Evolutionary conservation across 495 filamentous ascomycete species (phyloP).

Genomic region (Talaromyces ruber): DNA sequence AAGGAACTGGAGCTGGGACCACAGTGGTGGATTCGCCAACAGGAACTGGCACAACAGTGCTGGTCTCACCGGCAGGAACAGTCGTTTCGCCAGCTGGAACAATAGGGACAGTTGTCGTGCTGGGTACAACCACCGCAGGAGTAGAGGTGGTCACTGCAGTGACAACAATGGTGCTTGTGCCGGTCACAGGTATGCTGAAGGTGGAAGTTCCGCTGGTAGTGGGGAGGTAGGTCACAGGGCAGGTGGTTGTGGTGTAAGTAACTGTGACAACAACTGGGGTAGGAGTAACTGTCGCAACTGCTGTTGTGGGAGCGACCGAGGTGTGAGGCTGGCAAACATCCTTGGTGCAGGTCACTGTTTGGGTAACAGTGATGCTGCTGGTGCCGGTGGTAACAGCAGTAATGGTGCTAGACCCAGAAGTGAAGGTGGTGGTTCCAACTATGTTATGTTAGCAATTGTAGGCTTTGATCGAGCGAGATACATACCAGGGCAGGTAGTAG

Average conservation of each 20-base stretch:
- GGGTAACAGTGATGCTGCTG: background rate
- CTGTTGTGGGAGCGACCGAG: background rate
- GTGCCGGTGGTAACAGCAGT: slow-evolving; percentile 4
- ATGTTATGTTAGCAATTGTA: background rate
- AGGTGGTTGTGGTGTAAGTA: slow-evolving; percentile 9
- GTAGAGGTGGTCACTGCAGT: background rate
- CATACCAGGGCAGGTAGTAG: slow-evolving; percentile 10
- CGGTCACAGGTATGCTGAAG: slow-evolving; percentile 4
- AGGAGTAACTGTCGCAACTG: background rate
- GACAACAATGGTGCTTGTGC: slow-evolving; percentile 3
- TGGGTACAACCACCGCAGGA: background rate
- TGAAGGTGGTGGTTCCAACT: slow-evolving; percentile 2
- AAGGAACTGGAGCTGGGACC: background rate
- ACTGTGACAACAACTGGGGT: background rate
- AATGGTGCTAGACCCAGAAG: background rate
- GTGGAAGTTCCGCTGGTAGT: background rate
- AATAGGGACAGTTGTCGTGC: background rate
- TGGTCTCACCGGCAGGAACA: background rate
- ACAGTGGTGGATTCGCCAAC: background rate
- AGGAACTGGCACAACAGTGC: background rate
- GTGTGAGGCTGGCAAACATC: slow-evolving; percentile 6
- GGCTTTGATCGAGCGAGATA: background rate
- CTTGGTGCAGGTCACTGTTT: slow-evolving; percentile 6
- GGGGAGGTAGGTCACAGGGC: background rate
- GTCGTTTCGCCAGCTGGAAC: background rate